Evolutionary conservation across 352 stramenopile species (phyloP).

Genomic region (Phytophthora pisi): DNA sequence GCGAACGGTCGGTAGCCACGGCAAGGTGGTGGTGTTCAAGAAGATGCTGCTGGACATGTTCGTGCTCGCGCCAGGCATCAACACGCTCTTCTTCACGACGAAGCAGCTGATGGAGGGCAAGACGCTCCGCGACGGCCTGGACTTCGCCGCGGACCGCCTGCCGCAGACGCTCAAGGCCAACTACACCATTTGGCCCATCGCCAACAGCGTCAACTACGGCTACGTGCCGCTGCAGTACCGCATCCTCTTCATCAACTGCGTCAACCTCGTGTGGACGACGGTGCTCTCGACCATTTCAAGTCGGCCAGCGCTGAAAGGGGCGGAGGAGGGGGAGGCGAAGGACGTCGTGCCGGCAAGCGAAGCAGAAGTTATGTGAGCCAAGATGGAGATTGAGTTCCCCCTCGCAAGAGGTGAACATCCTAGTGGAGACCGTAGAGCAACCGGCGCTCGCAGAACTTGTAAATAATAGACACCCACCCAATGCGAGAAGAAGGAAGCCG

Average conservation of each 20-base stretch:
- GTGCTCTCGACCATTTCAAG: conserved; percentile 46
- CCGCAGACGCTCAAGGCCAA: conserved; percentile 46
- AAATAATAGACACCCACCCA: neutral
- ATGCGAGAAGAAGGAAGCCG: neutral
- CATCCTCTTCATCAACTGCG: conserved; percentile 52
- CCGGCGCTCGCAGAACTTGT: neutral
- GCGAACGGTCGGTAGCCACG: conserved; percentile 37
- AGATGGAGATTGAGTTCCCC: neutral
- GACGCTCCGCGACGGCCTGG: conserved; percentile 22
- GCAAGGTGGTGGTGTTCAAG: conserved; percentile 42
- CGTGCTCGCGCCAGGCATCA: conserved; percentile 41
- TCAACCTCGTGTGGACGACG: conserved; percentile 52
- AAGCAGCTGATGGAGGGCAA: conserved; percentile 44
- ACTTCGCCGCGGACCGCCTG: conserved; percentile 38
- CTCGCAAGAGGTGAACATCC: neutral
- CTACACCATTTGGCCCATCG: conserved; percentile 50
- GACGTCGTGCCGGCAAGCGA: neutral
- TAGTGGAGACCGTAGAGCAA: neutral
- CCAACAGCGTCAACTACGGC: conserved; percentile 48
- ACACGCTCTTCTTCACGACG: conserved; percentile 50
- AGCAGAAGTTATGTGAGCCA: neutral
- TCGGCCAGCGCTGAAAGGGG: conserved; percentile 8
- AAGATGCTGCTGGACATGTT: conserved; percentile 51
- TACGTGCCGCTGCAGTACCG: conserved; percentile 50
- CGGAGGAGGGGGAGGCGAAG: neutral